These are phyloP conservation scores for Didymellaceae sp. DNA, from an alignment of 2,329 filamentous ascomycete species.

Conservation along the genomic window DNA sequence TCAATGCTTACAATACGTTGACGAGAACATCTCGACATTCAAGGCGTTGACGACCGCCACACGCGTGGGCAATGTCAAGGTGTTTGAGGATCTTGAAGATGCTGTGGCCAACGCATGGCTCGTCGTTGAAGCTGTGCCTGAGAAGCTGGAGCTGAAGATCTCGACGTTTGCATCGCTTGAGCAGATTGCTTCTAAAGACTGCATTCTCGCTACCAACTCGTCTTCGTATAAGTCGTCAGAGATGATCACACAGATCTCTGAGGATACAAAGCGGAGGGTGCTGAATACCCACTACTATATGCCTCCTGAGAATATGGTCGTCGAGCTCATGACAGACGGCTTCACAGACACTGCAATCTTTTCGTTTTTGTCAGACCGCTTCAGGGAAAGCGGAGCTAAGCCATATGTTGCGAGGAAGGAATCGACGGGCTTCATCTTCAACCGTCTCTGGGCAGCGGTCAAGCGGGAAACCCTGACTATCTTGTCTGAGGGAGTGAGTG, in stretches of 20 bases:
- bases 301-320: conserved; percentile 52
- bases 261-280: conserved; percentile 40
- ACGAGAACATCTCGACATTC: conserved; percentile 37
- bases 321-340: conserved; percentile 63
- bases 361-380: conserved; percentile 53
- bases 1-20: conserved; percentile 51
- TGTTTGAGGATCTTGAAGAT: conserved; percentile 45
- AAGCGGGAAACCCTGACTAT: conserved; percentile 61
- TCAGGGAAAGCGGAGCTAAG: conserved; percentile 50
- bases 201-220: conserved; percentile 59
- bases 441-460: conserved; percentile 63
- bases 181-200: conserved; percentile 51
- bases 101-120: conserved; percentile 59
- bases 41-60: background rate
- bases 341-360: conserved; percentile 54
- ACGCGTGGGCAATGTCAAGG: conserved; percentile 8
- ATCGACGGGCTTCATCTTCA: conserved; percentile 63
- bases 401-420: conserved; percentile 56
- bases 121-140: conserved; percentile 62
- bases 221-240: conserved; percentile 60
- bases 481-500: conserved; percentile 58
- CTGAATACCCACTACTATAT: conserved; percentile 61
- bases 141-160: conserved; percentile 58
- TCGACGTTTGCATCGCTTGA: conserved; percentile 57
- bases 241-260: conserved; percentile 54